Evolutionary conservation across 139 green algal species (phyloP), one percentile per base, ranked within the genome.

Genomic region (Diplosphaera chodatii): DNA sequence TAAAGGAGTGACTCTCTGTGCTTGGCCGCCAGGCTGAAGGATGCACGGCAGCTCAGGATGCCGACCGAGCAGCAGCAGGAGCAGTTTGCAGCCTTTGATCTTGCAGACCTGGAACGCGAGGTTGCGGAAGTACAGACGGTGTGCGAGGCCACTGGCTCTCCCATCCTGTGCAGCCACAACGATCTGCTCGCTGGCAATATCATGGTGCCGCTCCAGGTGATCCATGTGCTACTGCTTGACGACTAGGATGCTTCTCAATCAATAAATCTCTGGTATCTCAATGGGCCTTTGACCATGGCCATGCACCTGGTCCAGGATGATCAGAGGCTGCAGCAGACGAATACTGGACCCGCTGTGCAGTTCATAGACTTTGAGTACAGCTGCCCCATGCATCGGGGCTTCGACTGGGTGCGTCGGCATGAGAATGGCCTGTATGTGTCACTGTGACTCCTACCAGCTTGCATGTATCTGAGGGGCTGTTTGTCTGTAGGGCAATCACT

Each of bases 291-390:
- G n/a, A n/a, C n/a, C n/a, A n/a, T n/a, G n/a, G n/a, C n/a, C n/a
- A n/a, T n/a, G n/a, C n/a, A n/a, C n/a, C n/a, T n/a, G n/a, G n/a
- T n/a, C n/a, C n/a, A n/a, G n/a, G n/a, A n/a, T n/a, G n/a, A n/a
- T n/a, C n/a, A n/a, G n/a, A n/a, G n/a, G n/a, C n/a, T n/a, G n/a
- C n/a, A n/a, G n/a, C n/a, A n/a, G n/a, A n/a, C n/a, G n/a, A 21
- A 59, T 3, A 18, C 13, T 48, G 32, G 16, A 62, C 63, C 30
- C 13, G 40, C 64, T 8, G 34, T 94, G 68, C 84, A 89, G 55
- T 89, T 98, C 68, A 98, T 98, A 37, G 94, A 98, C 81, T 98
- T 96, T 81, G 95, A 99, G 83, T 99, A 99, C 75, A 82, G 79
- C 6, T 74, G 48, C 3, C 89, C 86, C 64, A 87, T 82, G 20